Evolutionary conservation across 352 stramenopile genomes (phyloP).

Genomic region (Phytophthora ohioensis): DNA sequence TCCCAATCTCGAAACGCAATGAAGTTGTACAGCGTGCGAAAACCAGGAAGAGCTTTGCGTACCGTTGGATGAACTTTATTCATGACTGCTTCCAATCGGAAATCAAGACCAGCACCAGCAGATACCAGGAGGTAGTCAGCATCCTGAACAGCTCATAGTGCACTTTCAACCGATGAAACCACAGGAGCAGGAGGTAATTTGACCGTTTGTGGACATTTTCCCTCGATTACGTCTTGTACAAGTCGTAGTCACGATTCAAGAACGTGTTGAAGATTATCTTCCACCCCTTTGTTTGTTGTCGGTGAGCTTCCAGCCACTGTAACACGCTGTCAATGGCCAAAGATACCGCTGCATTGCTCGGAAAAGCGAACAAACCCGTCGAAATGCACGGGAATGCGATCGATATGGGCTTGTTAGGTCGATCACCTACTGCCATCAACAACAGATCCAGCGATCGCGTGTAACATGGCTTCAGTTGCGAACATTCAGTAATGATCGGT

Average conservation of each 20-base stretch:
- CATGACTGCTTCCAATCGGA: slow-evolving; percentile 72
- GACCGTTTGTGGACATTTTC: slow-evolving; percentile 27
- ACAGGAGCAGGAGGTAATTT: slow-evolving; percentile 25
- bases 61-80: slow-evolving; percentile 63
- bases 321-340: slow-evolving; percentile 58
- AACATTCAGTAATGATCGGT: slow-evolving; percentile 34
- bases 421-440: slow-evolving; percentile 37
- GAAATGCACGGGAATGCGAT: slow-evolving; percentile 78
- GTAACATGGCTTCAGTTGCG: slow-evolving; percentile 57
- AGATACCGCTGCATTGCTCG: slow-evolving; percentile 53
- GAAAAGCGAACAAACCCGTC: slow-evolving; percentile 75
- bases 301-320: slow-evolving; percentile 56
- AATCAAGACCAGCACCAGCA: slow-evolving; percentile 72
- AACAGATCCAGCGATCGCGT: slow-evolving; percentile 57
- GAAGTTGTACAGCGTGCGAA: slow-evolving; percentile 65
- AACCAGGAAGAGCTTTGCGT: slow-evolving; percentile 48
- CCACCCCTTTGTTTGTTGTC: slow-evolving; percentile 43
- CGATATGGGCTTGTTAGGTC: slow-evolving; percentile 51
- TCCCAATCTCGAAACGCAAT: slow-evolving; percentile 65
- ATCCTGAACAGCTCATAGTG: slow-evolving; percentile 49
- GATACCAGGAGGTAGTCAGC: slow-evolving; percentile 74
- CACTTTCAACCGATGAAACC: slow-evolving; percentile 34
- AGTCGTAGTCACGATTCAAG: slow-evolving; percentile 56
- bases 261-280: slow-evolving; percentile 84
- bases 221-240: slow-evolving; percentile 58